Conservation (phyloP, 1,284 basidiomycete species). For the Leucocoprinus gongylophorus region DNA sequence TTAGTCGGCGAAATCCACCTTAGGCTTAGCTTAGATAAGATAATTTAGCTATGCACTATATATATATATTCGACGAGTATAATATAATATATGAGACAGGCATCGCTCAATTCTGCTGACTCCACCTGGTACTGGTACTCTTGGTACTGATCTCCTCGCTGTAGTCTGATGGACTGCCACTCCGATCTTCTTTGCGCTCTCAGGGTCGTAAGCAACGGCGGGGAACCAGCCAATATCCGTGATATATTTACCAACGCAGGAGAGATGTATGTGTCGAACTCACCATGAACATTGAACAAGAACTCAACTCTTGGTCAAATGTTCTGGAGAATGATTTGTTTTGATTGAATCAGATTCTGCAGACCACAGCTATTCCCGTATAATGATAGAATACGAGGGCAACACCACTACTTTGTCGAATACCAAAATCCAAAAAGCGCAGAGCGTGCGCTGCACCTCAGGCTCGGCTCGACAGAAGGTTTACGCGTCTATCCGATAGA, state of each 20-base stretch:
- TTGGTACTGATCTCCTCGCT: neutral
- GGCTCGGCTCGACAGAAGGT: slow-evolving; percentile 19
- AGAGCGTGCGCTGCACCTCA: slow-evolving; percentile 23
- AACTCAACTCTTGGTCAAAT: neutral
- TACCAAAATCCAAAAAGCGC: slow-evolving; percentile 23
- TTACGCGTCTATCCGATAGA: slow-evolving; percentile 20
- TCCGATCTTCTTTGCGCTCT: slow-evolving; percentile 17
- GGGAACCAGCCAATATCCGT: slow-evolving; percentile 22
- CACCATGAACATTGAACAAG: neutral
- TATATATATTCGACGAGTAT: no score
- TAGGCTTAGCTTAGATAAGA: no score
- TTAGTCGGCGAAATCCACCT: no score
- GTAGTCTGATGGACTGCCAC: slow-evolving; percentile 14
- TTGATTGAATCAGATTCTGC: neutral
- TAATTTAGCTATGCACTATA: no score
- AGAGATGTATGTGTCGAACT: slow-evolving; percentile 28
- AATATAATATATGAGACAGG: no score
- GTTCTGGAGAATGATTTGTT: neutral
- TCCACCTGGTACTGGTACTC: neutral
- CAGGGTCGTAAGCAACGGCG: slow-evolving; percentile 26
- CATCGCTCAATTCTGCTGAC: neutral
- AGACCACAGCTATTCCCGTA: slow-evolving; percentile 21
- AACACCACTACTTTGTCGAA: slow-evolving; percentile 24
- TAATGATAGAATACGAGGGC: slow-evolving; percentile 7
- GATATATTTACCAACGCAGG: slow-evolving; percentile 27